Conservation (phyloP, 2,329 filamentous ascomycete genomes). For the Pseudocercospora macadamiae region DNA sequence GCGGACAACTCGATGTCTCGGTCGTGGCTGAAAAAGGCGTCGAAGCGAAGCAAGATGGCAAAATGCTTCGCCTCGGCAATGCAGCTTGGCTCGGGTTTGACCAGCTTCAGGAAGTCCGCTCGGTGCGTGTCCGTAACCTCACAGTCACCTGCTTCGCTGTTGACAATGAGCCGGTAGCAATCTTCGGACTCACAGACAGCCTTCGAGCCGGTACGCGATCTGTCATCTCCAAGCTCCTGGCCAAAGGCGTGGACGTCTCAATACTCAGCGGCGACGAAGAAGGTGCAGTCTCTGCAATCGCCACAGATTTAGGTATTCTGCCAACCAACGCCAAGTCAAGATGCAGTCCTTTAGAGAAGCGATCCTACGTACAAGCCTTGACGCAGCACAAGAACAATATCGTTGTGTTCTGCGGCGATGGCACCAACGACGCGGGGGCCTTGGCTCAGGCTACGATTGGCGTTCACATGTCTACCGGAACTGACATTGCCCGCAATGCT, state of each 20-base stretch:
- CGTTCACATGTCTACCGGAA: slow-evolving; percentile 65
- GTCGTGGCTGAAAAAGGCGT: neutral
- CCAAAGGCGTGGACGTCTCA: slow-evolving; percentile 54
- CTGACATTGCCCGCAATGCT: slow-evolving; percentile 67
- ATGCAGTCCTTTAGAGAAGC: slow-evolving; percentile 59
- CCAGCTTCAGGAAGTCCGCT: slow-evolving; percentile 35
- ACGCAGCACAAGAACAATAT: slow-evolving; percentile 31
- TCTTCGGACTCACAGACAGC: slow-evolving; percentile 55
- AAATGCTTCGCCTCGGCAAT: slow-evolving; percentile 42
- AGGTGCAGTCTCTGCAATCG: slow-evolving; percentile 53
- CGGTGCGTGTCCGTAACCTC: slow-evolving; percentile 47
- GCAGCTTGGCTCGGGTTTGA: slow-evolving; percentile 50
- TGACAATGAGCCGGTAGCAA: slow-evolving; percentile 45
- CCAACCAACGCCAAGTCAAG: slow-evolving; percentile 46
- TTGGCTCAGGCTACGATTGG: slow-evolving; percentile 72
- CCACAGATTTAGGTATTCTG: slow-evolving; percentile 47
- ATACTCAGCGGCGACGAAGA: slow-evolving; percentile 62
- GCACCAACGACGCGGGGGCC: slow-evolving; percentile 77
- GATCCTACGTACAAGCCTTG: slow-evolving; percentile 51
- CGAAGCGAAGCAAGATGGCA: neutral
- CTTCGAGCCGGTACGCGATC: slow-evolving; percentile 55
- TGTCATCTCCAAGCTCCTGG: slow-evolving; percentile 55
- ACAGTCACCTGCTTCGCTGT: slow-evolving; percentile 62
- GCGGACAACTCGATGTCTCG: neutral
- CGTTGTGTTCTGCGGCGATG: slow-evolving; percentile 74